A percentile compares a stretch with the other conserved stretches of the same genome.
Evolutionary conservation across 2,329 filamentous ascomycete species (phyloP).

Genomic region (Scopulariopsis brevicaulis): DNA sequence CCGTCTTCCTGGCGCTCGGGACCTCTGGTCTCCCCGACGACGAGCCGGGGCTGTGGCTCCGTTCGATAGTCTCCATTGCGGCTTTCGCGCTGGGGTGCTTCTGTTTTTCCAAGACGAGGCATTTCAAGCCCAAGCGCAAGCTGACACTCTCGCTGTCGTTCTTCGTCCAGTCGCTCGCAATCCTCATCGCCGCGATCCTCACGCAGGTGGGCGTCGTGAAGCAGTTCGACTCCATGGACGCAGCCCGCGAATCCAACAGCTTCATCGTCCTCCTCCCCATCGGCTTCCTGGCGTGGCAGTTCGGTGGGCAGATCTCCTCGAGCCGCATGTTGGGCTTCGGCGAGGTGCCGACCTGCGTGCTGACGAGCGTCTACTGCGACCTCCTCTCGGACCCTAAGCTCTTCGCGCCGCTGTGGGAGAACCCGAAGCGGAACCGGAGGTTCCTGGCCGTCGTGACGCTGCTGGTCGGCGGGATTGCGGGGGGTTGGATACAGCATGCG

Average conservation of each 20-base stretch:
- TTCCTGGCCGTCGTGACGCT: slow-evolving; percentile 30
- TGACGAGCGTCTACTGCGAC: slow-evolving; percentile 43
- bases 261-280: slow-evolving; percentile 30
- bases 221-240: slow-evolving; percentile 12
- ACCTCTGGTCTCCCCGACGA: slow-evolving; percentile 37
- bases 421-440: slow-evolving; percentile 37
- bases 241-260: slow-evolving; percentile 9
- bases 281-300: slow-evolving; percentile 38
- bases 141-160: slow-evolving; percentile 35
- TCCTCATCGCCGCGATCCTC: slow-evolving; percentile 40
- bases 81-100: slow-evolving; percentile 43
- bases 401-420: slow-evolving; percentile 24
- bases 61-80: slow-evolving; percentile 35
- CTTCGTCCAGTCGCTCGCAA: slow-evolving; percentile 35
- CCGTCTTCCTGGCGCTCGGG: slow-evolving; percentile 50
- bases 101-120: slow-evolving; percentile 24
- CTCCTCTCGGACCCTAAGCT: slow-evolving; percentile 37
- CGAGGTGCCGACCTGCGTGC: slow-evolving; percentile 41
- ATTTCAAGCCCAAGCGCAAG: slow-evolving; percentile 23
- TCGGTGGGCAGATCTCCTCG: slow-evolving; percentile 39
- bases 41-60: slow-evolving; percentile 38
- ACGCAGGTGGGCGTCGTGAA: slow-evolving; percentile 33
- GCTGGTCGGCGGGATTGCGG: slow-evolving; percentile 32
- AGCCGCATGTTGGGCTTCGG: slow-evolving; percentile 36
- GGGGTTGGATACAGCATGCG: slow-evolving; percentile 35